Evolutionary conservation across 176 grass and related monocot genomes (phyloP), one percentile per base, ranked within the genome.

Genomic region (Canna indica): DNA sequence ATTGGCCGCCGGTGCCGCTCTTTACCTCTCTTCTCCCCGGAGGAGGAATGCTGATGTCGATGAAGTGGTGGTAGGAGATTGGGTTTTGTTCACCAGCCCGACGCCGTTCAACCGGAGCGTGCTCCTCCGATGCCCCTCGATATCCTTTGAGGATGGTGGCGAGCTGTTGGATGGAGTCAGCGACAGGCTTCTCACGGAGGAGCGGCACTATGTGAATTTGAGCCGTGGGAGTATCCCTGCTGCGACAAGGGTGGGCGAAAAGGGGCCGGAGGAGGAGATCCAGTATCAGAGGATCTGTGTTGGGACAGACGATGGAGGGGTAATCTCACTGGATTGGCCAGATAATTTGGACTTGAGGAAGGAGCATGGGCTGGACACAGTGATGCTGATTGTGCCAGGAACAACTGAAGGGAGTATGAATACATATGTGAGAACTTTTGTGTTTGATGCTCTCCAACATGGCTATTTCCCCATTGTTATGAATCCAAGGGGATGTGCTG

Each of bases 101-200:
- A 91, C 93, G 36, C 93, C 88, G 1, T 97, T 97, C 86, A 91
- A 97, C 75, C 73, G 93, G 35, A 72, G 79, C 56, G 93, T 97
- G 48, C 79, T 97, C 26, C 81, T 97, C 48, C 83, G 93, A 3
- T 97, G 93, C 81, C 88, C 93, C 30, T 97, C 93, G 13, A 79
- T 97, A 58, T 91, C 86, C 0, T 97, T 97, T 77, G 86, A 92
- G 47, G 83, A 89, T 18, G 88, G 86, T 3, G 85, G 88, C 34
- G 64, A 79, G 50, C 75, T 96, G 20, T 71, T 91, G 66, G 85
- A 88, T 68, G 91, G 85, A 11, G 66, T 96, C 34, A 91, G 68
- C 81, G 92, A 91, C 16, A 76, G 78, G 36, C 76, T 96, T 45
- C 75, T 96, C 67, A 73, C 42, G 26, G 52, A 97, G 81, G 83